phyloP scores from a whole-genome alignment of 2,329 filamentous ascomycete genomes.

The Cercospora brassicicola region DNA sequence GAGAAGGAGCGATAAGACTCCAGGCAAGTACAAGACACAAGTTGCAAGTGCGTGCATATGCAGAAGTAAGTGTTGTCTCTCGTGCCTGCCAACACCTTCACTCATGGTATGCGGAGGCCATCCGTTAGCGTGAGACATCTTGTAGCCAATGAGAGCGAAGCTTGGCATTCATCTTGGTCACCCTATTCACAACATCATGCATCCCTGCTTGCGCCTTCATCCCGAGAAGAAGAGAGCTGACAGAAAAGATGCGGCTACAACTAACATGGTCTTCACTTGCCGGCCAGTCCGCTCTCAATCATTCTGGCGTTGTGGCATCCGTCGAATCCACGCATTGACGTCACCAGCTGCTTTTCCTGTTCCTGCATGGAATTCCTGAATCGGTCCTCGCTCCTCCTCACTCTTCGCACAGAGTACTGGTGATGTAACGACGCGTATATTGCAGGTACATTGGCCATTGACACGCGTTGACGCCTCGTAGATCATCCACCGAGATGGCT shows the following conservation, averaged over 20 bases:
- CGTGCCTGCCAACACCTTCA: background rate
- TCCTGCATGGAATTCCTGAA: background rate
- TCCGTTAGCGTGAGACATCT: background rate
- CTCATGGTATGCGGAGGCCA: background rate
- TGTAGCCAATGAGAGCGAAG: background rate
- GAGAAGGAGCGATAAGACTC: background rate
- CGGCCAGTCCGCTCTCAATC: background rate
- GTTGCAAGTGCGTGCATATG: background rate
- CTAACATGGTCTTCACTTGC: background rate
- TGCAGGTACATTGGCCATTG: background rate
- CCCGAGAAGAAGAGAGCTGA: background rate
- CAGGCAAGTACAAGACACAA: background rate
- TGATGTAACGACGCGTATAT: constrained; percentile 5
- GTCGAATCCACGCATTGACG: background rate
- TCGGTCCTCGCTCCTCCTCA: background rate
- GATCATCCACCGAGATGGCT: background rate
- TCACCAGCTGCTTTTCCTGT: background rate
- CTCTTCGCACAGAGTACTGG: background rate
- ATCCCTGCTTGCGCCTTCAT: background rate
- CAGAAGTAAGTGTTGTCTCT: background rate
- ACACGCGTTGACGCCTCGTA: constrained; percentile 1
- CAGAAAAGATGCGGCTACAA: background rate
- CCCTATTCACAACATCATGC: background rate
- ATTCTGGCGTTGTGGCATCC: background rate
- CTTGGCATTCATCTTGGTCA: background rate